Evolutionary conservation across 2,329 filamentous ascomycete genomes (phyloP), one percentile per base, ranked within the genome.

Genomic region (Cladosporium sp.): DNA sequence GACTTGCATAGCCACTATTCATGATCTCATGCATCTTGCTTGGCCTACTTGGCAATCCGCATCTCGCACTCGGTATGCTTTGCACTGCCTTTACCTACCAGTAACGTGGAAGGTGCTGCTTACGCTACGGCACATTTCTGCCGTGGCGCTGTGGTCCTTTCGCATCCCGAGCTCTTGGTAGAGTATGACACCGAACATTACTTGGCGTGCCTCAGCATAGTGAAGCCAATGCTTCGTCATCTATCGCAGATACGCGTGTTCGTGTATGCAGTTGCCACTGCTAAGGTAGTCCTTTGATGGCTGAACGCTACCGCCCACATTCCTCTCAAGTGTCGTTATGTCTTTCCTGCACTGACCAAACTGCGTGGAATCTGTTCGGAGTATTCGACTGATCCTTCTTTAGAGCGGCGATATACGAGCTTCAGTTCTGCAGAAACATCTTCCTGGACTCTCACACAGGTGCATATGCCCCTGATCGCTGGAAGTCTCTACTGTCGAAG

Each of bases 21-120:
- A 54, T 54, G 51, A 54, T 42, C 51, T 54, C 51, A 54, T 54
- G 51, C 39, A 54, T 54, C 20, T 19, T 34, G 28, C 51, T 54
- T 54, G 51, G 51, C 51, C 51, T 54, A 54, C 51, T 54, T 54
- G 51, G 51, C 51, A 39, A 44, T 54, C 51, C 51, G 45, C 51
- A 34, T 25, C 25, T 44, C 37, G 17, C 35, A 39, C 51, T 54
- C 51, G 17, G 37, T 54, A 44, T 54, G 39, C 37, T 45, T 44
- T 54, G 51, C 51, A 54, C 51, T 32, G 51, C 51, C 39, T 35
- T 37, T 25, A 15, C 17, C 15, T 39, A 35, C 49, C 6, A 19
- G 35, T 52, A 24, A 25, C 7, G 35, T 32, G 13, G 34, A 28
- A 17, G 22, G 19, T n/a, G 13, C 13, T 39, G 15, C 22, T 39